These are phyloP conservation scores for Microdochium trichocladiopsis DNA, from an alignment of 2,329 filamentous ascomycete species.

Conservation along the genomic window DNA sequence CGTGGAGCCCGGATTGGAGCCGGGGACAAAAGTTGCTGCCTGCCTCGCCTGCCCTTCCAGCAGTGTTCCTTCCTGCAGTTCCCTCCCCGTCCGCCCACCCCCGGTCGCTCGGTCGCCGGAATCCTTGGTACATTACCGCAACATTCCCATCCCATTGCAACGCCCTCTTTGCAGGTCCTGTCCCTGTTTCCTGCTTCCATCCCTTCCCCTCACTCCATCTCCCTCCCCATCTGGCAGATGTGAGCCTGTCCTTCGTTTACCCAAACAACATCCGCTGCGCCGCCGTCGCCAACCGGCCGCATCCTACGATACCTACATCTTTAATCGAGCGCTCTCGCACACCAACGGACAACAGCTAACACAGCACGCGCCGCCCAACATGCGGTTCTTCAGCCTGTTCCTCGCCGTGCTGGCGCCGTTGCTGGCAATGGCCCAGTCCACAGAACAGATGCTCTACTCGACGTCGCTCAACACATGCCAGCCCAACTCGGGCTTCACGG, in stretches of 20 bases:
- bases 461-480: conserved; percentile 71
- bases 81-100: background rate
- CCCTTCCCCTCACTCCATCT: background rate
- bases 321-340: background rate
- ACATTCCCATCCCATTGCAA: too few relatives aligned
- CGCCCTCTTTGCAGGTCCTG: background rate
- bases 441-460: conserved; percentile 17
- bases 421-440: conserved; percentile 9
- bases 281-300: background rate
- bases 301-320: background rate
- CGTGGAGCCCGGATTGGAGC: too few relatives aligned
- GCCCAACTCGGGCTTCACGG: conserved; percentile 69
- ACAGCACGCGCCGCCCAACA: background rate
- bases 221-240: background rate
- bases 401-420: conserved; percentile 11
- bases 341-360: background rate
- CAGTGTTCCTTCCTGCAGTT: too few relatives aligned
- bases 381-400: conserved; percentile 6
- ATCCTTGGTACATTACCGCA: background rate
- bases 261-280: background rate
- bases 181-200: background rate
- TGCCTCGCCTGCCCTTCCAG: background rate
- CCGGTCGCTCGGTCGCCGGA: background rate
- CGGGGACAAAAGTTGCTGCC: background rate
- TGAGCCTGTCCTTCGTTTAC: background rate